Conservation (phyloP, 345 rosid genomes). For the Salix brachista region DNA sequence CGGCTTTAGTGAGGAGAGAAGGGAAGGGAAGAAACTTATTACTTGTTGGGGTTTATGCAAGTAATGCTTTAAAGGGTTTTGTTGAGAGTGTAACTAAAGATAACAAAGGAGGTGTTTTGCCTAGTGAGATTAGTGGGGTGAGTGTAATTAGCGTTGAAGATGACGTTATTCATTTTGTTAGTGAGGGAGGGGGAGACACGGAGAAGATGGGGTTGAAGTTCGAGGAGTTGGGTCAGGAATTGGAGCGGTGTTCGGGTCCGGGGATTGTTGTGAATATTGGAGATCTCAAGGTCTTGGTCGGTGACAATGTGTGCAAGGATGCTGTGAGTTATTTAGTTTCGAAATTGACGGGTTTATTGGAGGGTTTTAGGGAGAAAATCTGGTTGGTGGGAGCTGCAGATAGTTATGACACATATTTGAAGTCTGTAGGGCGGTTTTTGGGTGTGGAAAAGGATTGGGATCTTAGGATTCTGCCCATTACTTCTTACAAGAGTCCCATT, state of each 20-base stretch:
- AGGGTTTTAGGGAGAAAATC: conserved; percentile 33
- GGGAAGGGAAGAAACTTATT: conserved; percentile 42
- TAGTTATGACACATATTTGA: conserved; percentile 45
- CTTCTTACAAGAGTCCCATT: conserved; percentile 36
- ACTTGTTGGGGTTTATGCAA: conserved; percentile 49
- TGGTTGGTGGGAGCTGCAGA: conserved; percentile 52
- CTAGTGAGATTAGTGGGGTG: conserved; percentile 38
- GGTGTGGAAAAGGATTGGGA: conserved; percentile 55
- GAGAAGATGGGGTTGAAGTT: conserved; percentile 25
- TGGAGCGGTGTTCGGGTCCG: conserved; percentile 24
- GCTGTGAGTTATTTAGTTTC: conserved; percentile 31
- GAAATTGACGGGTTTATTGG: conserved; percentile 41
- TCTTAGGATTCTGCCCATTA: conserved; percentile 53
- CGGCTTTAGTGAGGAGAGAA: conserved; percentile 30
- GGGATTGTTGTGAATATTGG: conserved; percentile 53
- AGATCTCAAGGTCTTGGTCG: conserved; percentile 39
- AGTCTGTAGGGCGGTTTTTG: conserved; percentile 44
- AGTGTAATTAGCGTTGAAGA: conserved; percentile 40
- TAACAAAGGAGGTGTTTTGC: conserved; percentile 30
- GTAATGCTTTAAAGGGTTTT: conserved; percentile 42
- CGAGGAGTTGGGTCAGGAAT: conserved; percentile 28
- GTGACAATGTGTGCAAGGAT: conserved; percentile 18
- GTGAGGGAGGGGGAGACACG: conserved; percentile 20
- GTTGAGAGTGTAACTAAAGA: conserved; percentile 30
- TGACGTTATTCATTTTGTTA: conserved; percentile 33